These are phyloP conservation scores for Pichia cephalocereana DNA, from an alignment of 805 yeast genomes.

Conservation along the genomic window DNA sequence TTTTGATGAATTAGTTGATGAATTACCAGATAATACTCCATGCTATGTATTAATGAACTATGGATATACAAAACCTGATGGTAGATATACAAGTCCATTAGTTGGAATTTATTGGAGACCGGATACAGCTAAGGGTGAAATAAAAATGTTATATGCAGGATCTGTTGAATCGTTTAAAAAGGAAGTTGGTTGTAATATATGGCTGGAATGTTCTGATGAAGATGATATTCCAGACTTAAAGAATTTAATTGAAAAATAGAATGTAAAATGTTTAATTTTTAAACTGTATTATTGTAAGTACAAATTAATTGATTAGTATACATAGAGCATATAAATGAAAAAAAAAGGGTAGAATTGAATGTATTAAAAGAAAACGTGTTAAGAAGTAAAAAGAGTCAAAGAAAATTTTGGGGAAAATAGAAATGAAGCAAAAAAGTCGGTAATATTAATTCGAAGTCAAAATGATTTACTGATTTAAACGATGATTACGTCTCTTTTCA, in stretches of 20 bases:
- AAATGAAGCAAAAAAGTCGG: neutral
- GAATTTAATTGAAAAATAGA: slow-evolving; percentile 21
- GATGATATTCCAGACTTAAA: slow-evolving; percentile 61
- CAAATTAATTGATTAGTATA: too few species aligned
- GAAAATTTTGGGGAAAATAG: neutral
- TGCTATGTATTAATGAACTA: slow-evolving; percentile 68
- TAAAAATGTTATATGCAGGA: slow-evolving; percentile 85
- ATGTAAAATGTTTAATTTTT: neutral
- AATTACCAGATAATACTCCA: slow-evolving; percentile 75
- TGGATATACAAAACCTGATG: slow-evolving; percentile 59
- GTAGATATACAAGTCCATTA: slow-evolving; percentile 63
- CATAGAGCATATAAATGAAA: too few species aligned
- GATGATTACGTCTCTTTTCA: slow-evolving; percentile 18
- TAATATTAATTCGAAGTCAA: neutral
- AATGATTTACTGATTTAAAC: slow-evolving; percentile 8
- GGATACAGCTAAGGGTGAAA: slow-evolving; percentile 70
- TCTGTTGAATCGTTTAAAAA: slow-evolving; percentile 74
- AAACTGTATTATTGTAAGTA: too few species aligned
- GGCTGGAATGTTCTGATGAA: slow-evolving; percentile 55
- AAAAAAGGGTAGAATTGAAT: too few species aligned
- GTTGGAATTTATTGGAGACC: slow-evolving; percentile 86
- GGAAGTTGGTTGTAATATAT: slow-evolving; percentile 64
- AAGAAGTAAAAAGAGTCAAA: neutral
- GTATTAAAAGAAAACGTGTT: too few species aligned
- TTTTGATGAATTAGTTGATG: slow-evolving; percentile 60